Percentiles rank a stretch among this genome's conserved stretches.
phyloP scores from a whole-genome alignment of 2,329 filamentous ascomycete species.

The Magnaporthiopsis incrustans region DNA sequence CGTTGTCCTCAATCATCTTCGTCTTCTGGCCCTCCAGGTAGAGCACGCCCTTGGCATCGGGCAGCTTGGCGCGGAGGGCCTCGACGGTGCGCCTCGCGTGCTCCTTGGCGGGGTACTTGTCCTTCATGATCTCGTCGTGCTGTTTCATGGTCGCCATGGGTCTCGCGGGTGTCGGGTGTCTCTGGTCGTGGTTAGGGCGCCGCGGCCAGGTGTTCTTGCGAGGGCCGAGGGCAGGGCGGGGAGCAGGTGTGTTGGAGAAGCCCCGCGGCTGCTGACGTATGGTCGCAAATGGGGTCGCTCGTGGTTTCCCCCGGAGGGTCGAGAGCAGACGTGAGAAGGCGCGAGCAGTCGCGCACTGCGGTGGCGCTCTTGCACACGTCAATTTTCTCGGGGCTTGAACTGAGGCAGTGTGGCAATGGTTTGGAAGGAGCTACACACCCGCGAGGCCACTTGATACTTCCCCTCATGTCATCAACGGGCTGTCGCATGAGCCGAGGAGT shows the following conservation, averaged over 20 bases:
- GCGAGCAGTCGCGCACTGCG: neutral
- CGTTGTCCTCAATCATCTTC: conserved; percentile 80
- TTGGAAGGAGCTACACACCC: neutral
- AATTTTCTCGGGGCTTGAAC: no score
- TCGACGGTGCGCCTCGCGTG: conserved; percentile 81
- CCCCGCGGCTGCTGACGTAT: neutral
- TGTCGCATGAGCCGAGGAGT: neutral
- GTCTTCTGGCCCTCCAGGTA: conserved; percentile 84
- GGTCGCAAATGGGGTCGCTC: neutral
- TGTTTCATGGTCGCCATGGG: conserved; percentile 14
- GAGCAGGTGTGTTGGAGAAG: neutral
- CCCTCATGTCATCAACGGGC: neutral
- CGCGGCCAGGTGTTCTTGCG: neutral
- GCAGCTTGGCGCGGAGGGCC: conserved; percentile 60
- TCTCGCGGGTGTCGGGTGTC: neutral
- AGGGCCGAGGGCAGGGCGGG: neutral
- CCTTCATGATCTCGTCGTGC: conserved; percentile 46
- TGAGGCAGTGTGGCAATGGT: no score
- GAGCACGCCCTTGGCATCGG: conserved; percentile 61
- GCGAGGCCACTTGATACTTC: neutral
- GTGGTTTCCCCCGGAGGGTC: neutral
- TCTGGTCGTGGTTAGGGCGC: neutral
- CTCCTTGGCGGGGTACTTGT: conserved; percentile 74
- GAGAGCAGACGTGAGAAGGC: no score
- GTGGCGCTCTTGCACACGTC: no score